These are phyloP conservation scores for Priceomyces medius DNA, from an alignment of 805 yeast species.

Conservation along the genomic window DNA sequence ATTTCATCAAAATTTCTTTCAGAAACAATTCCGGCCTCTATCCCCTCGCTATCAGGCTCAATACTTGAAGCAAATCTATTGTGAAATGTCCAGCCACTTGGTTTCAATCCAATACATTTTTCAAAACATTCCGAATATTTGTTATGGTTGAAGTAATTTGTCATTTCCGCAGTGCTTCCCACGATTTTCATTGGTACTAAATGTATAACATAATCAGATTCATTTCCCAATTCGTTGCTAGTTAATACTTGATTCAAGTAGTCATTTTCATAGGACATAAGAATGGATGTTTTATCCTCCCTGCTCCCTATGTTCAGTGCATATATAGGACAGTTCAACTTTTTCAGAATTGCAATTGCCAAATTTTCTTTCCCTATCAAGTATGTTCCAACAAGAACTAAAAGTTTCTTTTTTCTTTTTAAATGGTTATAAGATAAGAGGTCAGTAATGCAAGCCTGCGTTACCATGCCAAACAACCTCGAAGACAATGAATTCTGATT, in stretches of 20 bases:
- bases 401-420: slow-evolving; percentile 37
- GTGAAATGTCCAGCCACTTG: slow-evolving; percentile 87
- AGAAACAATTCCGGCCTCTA: background rate
- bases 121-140: slow-evolving; percentile 48
- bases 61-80: slow-evolving; percentile 3
- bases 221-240: slow-evolving; percentile 36
- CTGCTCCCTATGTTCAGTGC: slow-evolving; percentile 49
- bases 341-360: slow-evolving; percentile 63
- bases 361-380: slow-evolving; percentile 89
- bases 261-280: slow-evolving; percentile 47
- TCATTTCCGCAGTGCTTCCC: slow-evolving; percentile 44
- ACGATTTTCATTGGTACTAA: slow-evolving; percentile 66
- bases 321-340: slow-evolving; percentile 51
- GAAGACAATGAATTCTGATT: slow-evolving; percentile 20
- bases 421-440: slow-evolving; percentile 15
- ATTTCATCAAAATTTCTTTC: background rate
- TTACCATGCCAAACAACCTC: slow-evolving; percentile 32
- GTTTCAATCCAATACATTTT: slow-evolving; percentile 68
- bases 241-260: slow-evolving; percentile 31
- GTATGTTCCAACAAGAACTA: slow-evolving; percentile 81
- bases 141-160: slow-evolving; percentile 49
- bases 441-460: slow-evolving; percentile 42
- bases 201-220: slow-evolving; percentile 56
- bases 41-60: background rate
- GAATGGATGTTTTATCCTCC: slow-evolving; percentile 38